Evolutionary conservation across 2,329 filamentous ascomycete species (phyloP), one percentile per base, ranked within the genome.

Genomic region (Botrytis galanthina): DNA sequence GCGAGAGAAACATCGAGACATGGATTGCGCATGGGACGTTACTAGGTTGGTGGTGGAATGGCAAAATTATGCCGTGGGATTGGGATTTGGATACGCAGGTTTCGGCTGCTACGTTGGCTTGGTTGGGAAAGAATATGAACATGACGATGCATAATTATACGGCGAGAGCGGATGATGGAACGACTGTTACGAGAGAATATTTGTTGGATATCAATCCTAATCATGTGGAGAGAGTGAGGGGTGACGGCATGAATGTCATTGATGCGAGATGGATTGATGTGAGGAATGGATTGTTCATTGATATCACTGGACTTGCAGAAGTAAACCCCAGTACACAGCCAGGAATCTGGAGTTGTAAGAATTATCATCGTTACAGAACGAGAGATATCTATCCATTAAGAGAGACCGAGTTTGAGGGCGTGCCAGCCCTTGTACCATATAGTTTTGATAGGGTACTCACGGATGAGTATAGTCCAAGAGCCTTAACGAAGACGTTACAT

Each of bases 11-110:
- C 10, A 83, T 94, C 75, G 92, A 95, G 82, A 95, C 93, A 0
- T 96, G 93, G 93, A 89, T 97, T 74, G 93, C 93, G 57, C 93
- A 97, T 81, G 93, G 93, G 67, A 94, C 93, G 7, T 83, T 96
- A 68, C 84, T 97, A 35, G 93, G 93, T 20, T 97, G 93, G 93
- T 96, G 92, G 92, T 97, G 93, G 93, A 95, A 94, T 80, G 87
- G 85, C 60, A 83, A 89, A 82, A 90, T 93, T 80, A 89, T 95
- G 84, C 92, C 93, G 0, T 95, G 93, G 93, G 93, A 96, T 82
- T 92, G 90, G 84, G 93, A 97, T 81, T 85, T 96, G 63, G 93
- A 97, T 82, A 92, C 93, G 0, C 93, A 96, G 82, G 90, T 96
- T 42, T 89, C 90, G 29, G 87, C 87, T 72, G 83, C 85, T 46